Conservation (phyloP, 148 eudicot genomes). For the Cornus suecica region DNA sequence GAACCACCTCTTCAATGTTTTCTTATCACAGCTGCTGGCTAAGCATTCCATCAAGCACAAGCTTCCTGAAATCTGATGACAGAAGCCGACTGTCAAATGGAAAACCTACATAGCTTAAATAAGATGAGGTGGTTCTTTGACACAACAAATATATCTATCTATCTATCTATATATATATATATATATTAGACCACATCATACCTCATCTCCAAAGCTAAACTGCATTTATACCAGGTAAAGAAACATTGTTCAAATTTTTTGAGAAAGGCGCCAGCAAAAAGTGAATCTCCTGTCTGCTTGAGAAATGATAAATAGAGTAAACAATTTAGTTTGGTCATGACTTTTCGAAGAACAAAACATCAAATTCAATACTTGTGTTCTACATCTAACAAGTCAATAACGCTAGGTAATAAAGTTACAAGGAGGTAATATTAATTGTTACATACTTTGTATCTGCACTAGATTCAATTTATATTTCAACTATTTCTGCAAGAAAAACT, state of each 20-base stretch:
- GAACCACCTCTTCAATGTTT: conserved; percentile 82
- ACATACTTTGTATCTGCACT: too few relatives aligned
- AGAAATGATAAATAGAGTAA: conserved; percentile 10
- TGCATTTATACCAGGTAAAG: conserved; percentile 41
- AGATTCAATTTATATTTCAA: too few relatives aligned
- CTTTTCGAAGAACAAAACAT: background rate
- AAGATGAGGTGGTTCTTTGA: background rate
- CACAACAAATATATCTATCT: background rate
- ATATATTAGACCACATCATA: conserved; percentile 7
- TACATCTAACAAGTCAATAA: too few relatives aligned
- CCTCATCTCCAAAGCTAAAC: conserved; percentile 55
- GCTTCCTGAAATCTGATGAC: conserved; percentile 38
- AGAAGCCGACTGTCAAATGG: background rate
- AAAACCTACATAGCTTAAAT: background rate
- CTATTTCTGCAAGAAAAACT: too few relatives aligned
- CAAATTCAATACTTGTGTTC: background rate
- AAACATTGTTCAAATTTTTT: conserved; percentile 19
- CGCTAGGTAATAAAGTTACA: too few relatives aligned
- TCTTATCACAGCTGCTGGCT: conserved; percentile 57
- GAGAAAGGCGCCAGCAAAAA: background rate
- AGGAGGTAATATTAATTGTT: too few relatives aligned
- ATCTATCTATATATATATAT: too few relatives aligned
- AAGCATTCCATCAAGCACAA: conserved; percentile 70
- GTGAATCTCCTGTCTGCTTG: conserved; percentile 8
- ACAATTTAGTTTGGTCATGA: conserved; percentile 5